Percentiles rank a stretch among this genome's conserved stretches.
Evolutionary conservation across 2,329 filamentous ascomycete genomes (phyloP).

Genomic region (Thermomyces lanuginosus): DNA sequence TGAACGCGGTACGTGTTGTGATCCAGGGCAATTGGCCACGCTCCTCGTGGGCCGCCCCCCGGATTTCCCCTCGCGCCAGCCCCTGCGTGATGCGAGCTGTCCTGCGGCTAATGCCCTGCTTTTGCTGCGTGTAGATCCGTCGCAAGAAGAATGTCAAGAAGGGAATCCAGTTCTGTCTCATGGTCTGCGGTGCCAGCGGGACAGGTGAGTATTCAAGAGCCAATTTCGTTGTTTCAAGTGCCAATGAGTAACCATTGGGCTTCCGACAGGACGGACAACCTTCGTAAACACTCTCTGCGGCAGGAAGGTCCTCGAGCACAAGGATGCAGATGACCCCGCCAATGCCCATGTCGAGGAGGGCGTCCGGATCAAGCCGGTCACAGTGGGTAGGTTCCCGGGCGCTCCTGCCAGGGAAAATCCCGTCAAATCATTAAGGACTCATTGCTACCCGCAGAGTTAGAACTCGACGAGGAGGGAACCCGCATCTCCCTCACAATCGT

Average conservation of each 20-base stretch:
- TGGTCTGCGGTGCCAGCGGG: constrained; percentile 98
- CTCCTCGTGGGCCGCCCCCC: no score
- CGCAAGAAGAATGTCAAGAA: constrained; percentile 99
- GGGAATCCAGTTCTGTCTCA: constrained; percentile 99
- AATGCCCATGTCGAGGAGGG: constrained; percentile 88
- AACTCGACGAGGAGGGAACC: constrained; percentile 95
- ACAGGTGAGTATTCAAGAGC: constrained; percentile 53
- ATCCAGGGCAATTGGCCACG: constrained; percentile 9
- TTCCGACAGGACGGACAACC: constrained; percentile 65
- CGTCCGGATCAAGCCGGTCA: constrained; percentile 96
- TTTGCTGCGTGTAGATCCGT: constrained; percentile 53
- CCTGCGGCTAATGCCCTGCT: neutral
- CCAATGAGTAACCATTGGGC: constrained; percentile 1
- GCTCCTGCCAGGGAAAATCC: constrained; percentile 2
- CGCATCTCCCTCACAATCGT: constrained; percentile 97
- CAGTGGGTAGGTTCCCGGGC: constrained; percentile 55
- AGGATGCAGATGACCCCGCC: constrained; percentile 80
- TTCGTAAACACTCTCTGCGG: constrained; percentile 99
- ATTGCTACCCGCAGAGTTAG: constrained; percentile 49
- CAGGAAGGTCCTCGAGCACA: constrained; percentile 76
- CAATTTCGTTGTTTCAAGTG: constrained; percentile 1
- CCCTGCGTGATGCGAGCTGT: constrained; percentile 1
- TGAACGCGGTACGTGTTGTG: constrained; percentile 36
- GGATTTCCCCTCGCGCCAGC: constrained; percentile 2
- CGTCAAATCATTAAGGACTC: constrained; percentile 11